phyloP scores from a whole-genome alignment of 208 protist species.

The Herpetomonas muscarum region DNA sequence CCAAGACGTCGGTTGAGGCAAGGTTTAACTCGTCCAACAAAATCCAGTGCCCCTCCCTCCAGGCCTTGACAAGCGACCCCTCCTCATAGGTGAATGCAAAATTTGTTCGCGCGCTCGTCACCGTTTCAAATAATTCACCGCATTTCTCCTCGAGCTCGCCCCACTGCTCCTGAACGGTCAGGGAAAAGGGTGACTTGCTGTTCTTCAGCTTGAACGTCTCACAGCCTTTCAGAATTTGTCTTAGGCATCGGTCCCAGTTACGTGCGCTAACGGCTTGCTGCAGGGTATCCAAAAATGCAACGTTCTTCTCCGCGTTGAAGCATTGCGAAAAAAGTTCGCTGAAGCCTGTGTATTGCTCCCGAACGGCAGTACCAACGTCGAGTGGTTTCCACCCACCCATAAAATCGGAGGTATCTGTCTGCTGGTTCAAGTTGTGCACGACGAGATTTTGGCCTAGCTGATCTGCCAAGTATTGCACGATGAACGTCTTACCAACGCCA shows the following conservation, averaged over 20 bases:
- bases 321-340: conserved; percentile 91
- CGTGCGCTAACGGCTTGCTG: conserved; percentile 57
- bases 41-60: conserved; percentile 98
- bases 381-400: conserved; percentile 99
- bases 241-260: conserved; percentile 48
- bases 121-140: conserved; percentile 47
- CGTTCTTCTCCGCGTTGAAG: conserved; percentile 88
- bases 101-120: conserved; percentile 47
- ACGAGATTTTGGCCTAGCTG: conserved; percentile 90
- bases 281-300: conserved; percentile 68
- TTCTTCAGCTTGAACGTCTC: conserved; percentile 61
- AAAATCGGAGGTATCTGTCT: conserved; percentile 98
- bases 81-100: conserved; percentile 99
- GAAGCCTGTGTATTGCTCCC: conserved; percentile 84
- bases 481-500: conserved; percentile 95
- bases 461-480: conserved; percentile 90
- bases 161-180: conserved; percentile 49
- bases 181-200: conserved; percentile 20
- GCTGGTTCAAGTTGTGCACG: conserved; percentile 99
- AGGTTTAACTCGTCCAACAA: conserved; percentile 99
- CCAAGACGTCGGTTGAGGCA: conserved; percentile 96
- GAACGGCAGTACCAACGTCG: conserved; percentile 82
- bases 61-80: conserved; percentile 94
- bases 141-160: conserved; percentile 34
- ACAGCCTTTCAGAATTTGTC: conserved; percentile 77